Percentiles rank a stretch among this genome's conserved stretches.
phyloP scores from a whole-genome alignment of 2,329 filamentous ascomycete species.

The Endoconidiophora polonica region DNA sequence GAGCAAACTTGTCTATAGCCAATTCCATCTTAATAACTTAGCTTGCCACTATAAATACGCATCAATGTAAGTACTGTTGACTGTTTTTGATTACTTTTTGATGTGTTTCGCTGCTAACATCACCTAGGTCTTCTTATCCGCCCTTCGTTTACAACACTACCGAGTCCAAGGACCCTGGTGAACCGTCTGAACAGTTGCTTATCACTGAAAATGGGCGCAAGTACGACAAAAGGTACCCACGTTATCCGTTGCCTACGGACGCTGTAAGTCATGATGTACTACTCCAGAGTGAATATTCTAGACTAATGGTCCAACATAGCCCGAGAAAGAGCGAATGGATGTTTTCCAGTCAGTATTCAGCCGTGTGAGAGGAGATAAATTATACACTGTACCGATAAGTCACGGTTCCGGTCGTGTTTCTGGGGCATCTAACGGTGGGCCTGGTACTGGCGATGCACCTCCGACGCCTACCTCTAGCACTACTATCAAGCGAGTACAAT shows the following conservation, averaged over 20 bases:
- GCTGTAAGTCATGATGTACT: constrained; percentile 31
- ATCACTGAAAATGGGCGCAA: too few species aligned
- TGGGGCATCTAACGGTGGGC: background rate
- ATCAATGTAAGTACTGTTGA: too few species aligned
- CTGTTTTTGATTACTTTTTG: too few species aligned
- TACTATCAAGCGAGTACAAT: constrained; percentile 7
- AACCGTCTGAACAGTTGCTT: too few species aligned
- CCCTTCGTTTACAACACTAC: too few species aligned
- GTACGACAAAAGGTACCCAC: constrained; percentile 39
- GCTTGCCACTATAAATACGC: too few species aligned
- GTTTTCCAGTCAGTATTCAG: constrained; percentile 63
- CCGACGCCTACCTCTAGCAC: constrained; percentile 4
- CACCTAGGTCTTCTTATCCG: too few species aligned
- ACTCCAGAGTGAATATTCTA: constrained; percentile 13
- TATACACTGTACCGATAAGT: constrained; percentile 10
- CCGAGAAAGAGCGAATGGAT: constrained; percentile 63
- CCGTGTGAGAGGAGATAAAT: constrained; percentile 4
- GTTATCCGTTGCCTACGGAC: constrained; percentile 57
- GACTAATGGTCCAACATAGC: constrained; percentile 23
- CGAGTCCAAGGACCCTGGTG: too few species aligned
- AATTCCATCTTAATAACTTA: too few species aligned
- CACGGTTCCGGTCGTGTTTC: background rate
- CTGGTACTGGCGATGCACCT: background rate
- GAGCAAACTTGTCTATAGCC: too few species aligned
- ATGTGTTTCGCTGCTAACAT: too few species aligned